Base-by-base conservation (phyloP, 1,284 basidiomycete genomes). In the Takashimella tepidaria region DNA sequence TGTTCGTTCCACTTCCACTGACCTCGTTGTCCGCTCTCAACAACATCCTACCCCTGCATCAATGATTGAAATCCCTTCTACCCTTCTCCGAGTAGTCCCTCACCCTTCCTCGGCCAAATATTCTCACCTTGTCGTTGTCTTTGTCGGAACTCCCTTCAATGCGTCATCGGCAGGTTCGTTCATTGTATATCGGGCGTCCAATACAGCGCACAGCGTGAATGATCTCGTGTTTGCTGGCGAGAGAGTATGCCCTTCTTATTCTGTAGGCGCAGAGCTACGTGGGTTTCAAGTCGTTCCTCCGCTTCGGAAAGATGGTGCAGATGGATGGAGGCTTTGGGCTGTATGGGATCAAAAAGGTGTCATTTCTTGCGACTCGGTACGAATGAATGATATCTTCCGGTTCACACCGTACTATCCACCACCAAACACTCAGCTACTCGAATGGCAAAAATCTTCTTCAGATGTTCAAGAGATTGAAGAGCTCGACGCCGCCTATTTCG, bases 401-500 rank as follows among this genome's bases (percentile, higher is more conserved):
- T 68, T 66, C 49, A 66, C 70, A 26, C 68, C 67, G 1, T 64
- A 61, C 26, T 49, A 68, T 45, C 60, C 61, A 26, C 55, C 62
- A 1, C 47, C 55, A 22, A 48, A 50, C 1, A 42, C 47, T 2
- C 57, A 67, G 48, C 58, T 72, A 26, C 55, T 60, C 37, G 69
- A 66, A 21, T 74, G 69, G 70, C 70, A 72, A 49, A 52, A 41
- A 26, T 64, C 57, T 20, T 49, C 46, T 22, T 37, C 50, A 2
- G 43, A 58, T 40, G 8, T 16, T 8, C 55, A 49, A 45, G 57
- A 59, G 73, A 49, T 85, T 83, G 84, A 89, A 70, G 78, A 86
- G 53, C 79, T 89, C 57, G 89, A 89, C 2, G 86, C 91, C n/a
- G 82, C 84, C 8, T 87, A 88, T 73, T 84, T 95, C 56, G 90